Conservation (phyloP, 768 basidiomycete species). For the Clitopilus passeckerianus region DNA sequence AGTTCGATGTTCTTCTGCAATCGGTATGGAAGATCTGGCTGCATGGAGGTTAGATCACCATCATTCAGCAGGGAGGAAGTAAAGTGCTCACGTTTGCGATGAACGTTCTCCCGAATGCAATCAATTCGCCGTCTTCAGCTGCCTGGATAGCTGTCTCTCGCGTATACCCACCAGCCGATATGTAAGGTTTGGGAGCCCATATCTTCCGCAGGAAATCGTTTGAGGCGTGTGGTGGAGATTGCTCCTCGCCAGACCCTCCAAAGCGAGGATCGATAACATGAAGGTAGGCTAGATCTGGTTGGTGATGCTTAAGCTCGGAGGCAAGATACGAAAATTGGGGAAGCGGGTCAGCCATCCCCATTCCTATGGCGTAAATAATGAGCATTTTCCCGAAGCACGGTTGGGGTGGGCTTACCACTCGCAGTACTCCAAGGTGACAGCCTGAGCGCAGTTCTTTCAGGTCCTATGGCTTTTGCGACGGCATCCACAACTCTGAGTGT, state of each 20-base stretch:
- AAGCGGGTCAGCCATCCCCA: neutral
- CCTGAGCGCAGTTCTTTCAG: slow-evolving; percentile 48
- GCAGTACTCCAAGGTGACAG: slow-evolving; percentile 49
- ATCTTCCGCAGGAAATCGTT: slow-evolving; percentile 42
- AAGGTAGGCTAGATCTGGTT: slow-evolving; percentile 47
- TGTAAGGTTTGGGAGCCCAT: slow-evolving; percentile 25
- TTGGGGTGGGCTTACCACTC: slow-evolving; percentile 25
- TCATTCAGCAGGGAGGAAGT: slow-evolving; percentile 1
- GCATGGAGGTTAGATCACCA: neutral
- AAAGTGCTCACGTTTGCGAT: slow-evolving; percentile 25
- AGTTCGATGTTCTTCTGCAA: slow-evolving; percentile 23
- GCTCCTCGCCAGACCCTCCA: slow-evolving; percentile 6
- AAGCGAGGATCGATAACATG: slow-evolving; percentile 42
- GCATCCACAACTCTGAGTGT: slow-evolving; percentile 49
- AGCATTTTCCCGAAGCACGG: no score
- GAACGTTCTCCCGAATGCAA: slow-evolving; percentile 25
- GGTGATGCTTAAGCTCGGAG: slow-evolving; percentile 25
- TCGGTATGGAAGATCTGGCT: slow-evolving; percentile 35
- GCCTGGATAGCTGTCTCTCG: slow-evolving; percentile 22
- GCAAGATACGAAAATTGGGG: slow-evolving; percentile 46
- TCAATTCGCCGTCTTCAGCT: slow-evolving; percentile 24
- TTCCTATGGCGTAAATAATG: neutral
- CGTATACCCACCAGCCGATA: slow-evolving; percentile 30
- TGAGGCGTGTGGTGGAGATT: slow-evolving; percentile 16
- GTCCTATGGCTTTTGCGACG: slow-evolving; percentile 46